Conservation (phyloP, 2,329 filamentous ascomycete genomes). For the Calonectria fujianensis region DNA sequence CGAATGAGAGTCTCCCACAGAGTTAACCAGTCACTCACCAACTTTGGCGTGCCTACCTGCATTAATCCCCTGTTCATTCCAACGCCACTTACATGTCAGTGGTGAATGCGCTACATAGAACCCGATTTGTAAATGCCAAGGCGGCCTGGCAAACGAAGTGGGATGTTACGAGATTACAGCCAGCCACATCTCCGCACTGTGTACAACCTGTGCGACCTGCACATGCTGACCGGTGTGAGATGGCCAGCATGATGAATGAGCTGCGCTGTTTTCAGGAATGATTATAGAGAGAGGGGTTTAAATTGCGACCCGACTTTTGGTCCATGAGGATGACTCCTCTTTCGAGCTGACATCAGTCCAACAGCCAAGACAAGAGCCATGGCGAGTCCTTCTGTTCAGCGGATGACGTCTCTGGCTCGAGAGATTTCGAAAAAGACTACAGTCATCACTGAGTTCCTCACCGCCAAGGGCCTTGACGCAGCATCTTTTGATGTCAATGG, state of each 20-base stretch:
- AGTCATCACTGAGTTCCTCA: not conserved
- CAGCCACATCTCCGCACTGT: no score
- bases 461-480: not conserved
- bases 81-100: not conserved
- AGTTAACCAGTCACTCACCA: not conserved
- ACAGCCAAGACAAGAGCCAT: not conserved
- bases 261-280: not conserved
- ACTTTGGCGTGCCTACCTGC: not conserved
- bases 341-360: not conserved
- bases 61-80: not conserved
- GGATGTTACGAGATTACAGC: not conserved
- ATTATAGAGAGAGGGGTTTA: not conserved
- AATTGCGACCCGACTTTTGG: not conserved
- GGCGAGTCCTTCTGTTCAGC: constrained; percentile 9
- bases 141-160: not conserved
- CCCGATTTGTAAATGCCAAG: constrained; percentile 4
- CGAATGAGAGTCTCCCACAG: not conserved
- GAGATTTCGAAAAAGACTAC: constrained; percentile 14
- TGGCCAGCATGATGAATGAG: not conserved
- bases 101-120: not conserved
- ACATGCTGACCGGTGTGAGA: not conserved
- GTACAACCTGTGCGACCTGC: no score
- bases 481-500: constrained; percentile 19
- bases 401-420: not conserved
- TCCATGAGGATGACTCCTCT: not conserved